These are phyloP conservation scores for Williopsis jadinii DNA, from an alignment of 1,139 yeast genomes.

Conservation along the genomic window DNA sequence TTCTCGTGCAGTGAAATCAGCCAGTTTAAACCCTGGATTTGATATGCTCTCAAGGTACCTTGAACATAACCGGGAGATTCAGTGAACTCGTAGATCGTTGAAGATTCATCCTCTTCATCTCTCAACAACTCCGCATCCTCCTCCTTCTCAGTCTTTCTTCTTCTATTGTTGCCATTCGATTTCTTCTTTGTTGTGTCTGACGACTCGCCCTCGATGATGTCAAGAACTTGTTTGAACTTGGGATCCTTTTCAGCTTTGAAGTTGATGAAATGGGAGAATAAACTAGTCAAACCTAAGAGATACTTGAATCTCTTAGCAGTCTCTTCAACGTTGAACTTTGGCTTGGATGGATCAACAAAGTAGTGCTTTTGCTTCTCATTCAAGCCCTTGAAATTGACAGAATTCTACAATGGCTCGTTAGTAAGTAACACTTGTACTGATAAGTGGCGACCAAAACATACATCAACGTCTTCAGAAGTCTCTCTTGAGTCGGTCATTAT, in stretches of 20 bases:
- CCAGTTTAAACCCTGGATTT: constrained; percentile 93
- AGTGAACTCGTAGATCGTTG: constrained; percentile 46
- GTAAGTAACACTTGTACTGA: too few relatives aligned
- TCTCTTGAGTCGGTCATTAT: not conserved
- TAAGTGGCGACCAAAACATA: not conserved
- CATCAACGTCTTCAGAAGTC: constrained; percentile 2
- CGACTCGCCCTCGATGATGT: constrained; percentile 25
- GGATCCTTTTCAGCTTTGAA: constrained; percentile 61
- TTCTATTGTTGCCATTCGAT: constrained; percentile 15
- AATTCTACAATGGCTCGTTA: too few relatives aligned
- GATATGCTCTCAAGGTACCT: constrained; percentile 72
- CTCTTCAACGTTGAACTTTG: constrained; percentile 41
- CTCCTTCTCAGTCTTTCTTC: constrained; percentile 58
- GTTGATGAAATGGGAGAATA: constrained; percentile 63
- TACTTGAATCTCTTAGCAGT: constrained; percentile 60
- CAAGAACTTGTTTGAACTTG: constrained; percentile 40
- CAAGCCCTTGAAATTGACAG: constrained; percentile 6
- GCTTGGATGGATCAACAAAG: constrained; percentile 43
- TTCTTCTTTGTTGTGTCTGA: constrained; percentile 5
- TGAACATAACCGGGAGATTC: constrained; percentile 61
- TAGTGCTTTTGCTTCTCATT: constrained; percentile 27
- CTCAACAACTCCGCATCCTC: constrained; percentile 62
- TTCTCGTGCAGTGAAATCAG: constrained; percentile 75
- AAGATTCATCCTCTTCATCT: constrained; percentile 39
- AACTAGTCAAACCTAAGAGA: constrained; percentile 55